Base-by-base conservation (phyloP, 2,329 filamentous ascomycete genomes). In the Colletotrichum zoysiae region DNA sequence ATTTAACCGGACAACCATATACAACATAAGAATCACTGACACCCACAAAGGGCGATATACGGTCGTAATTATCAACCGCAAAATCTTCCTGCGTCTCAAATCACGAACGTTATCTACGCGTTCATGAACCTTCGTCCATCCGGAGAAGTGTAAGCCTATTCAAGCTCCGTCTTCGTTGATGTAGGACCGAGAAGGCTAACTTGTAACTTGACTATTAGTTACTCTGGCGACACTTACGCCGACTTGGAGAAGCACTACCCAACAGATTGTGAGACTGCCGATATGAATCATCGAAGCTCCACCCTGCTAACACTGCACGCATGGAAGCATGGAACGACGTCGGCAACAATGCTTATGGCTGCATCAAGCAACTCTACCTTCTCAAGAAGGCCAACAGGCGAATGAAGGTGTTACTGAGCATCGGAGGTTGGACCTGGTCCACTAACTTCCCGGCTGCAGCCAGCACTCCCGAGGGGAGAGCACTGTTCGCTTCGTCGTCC, bases 401-500 rank as follows among this genome's bases (percentile, higher is more conserved):
- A 61, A 81, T 97, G 69, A 97, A 97, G 81, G 86, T 92, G 1
- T 83, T 96, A 18, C 86, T 96, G 11, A 94, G 91, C 40, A 92
- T 97, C 71, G 94, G 94, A 48, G 94, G 94, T 16, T 96, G 91
- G 90, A 93, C 90, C 0, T 94, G 92, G 79, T 93, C 91, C 5
- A 81, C 87, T 62, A 92, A 93, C 76, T 94, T 95, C 78, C 85
- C 89, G 0, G 82, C 83, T 7, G 88, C 91, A 0, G 89, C 89
- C 0, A 89, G 88, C 23, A 91, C 91, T 0, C 84, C 86, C 0
- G 82, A 84, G 8, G 89, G 91, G 8, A 87, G 93, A 14, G 82
- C 83, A 70, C 86, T 74, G 1, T 97, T 97, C 78, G 93, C 93
- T 1, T 80, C 85, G 18, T 90, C 87, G 30, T 91, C 93, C 6